These are phyloP conservation scores for Avena sativa DNA, from an alignment of 176 grass and related monocot species.

Conservation along the genomic window DNA sequence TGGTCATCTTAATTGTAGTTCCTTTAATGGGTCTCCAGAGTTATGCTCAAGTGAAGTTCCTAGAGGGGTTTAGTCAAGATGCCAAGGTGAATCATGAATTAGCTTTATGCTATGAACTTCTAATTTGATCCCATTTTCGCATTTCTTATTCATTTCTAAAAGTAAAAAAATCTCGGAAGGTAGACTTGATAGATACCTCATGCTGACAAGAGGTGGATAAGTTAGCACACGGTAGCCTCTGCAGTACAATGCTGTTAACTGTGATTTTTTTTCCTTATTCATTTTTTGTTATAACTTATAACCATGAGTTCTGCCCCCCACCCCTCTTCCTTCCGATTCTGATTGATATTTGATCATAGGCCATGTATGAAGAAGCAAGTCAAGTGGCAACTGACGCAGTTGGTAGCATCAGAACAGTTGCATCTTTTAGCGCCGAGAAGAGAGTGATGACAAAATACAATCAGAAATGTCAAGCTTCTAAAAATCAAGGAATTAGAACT, in stretches of 20 bases:
- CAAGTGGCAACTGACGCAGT: slow-evolving; percentile 79
- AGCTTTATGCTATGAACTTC: slow-evolving; percentile 6
- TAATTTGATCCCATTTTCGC: slow-evolving; percentile 1
- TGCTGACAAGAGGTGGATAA: slow-evolving; percentile 3
- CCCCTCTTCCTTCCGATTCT: not conserved
- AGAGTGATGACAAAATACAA: slow-evolving; percentile 47
- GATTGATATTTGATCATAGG: slow-evolving; percentile 32
- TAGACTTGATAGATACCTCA: not conserved
- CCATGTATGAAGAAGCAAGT: slow-evolving; percentile 81
- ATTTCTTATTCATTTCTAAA: not conserved
- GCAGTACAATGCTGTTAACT: not conserved
- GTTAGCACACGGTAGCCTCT: slow-evolving; percentile 4
- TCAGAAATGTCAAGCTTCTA: slow-evolving; percentile 49
- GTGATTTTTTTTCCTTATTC: not conserved
- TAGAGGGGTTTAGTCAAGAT: slow-evolving; percentile 49
- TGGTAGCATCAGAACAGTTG: slow-evolving; percentile 74
- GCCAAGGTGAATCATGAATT: slow-evolving; percentile 47
- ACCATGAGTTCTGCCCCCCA: not conserved
- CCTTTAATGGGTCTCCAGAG: slow-evolving; percentile 40
- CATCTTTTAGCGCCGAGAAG: slow-evolving; percentile 76
- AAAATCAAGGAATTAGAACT: slow-evolving; percentile 48
- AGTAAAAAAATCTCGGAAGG: not conserved
- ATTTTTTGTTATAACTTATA: not conserved
- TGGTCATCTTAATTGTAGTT: slow-evolving; percentile 53
- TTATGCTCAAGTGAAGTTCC: slow-evolving; percentile 51